Base-by-base conservation (phyloP, 768 basidiomycete genomes). In the Suillus luteus region DNA sequence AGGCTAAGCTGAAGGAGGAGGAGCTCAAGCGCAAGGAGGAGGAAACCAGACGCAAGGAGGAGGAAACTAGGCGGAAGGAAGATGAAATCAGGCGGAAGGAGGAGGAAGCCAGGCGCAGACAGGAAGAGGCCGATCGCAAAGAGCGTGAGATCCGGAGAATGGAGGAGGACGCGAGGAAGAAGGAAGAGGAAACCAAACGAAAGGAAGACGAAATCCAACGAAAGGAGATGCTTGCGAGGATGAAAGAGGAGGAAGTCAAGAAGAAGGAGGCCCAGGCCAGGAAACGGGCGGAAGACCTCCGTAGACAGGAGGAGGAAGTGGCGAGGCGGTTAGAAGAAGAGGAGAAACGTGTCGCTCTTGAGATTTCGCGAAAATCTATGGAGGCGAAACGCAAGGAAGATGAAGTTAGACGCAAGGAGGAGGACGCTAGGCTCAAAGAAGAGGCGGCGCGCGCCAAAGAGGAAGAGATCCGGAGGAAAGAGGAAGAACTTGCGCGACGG, bases 11-110 rank as follows among this genome's bases (percentile, higher is more conserved):
- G 52, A 69, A 63, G 44, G 51, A 52, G 31, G 71, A 72, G 31
- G 69, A 70, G 48, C 24, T n/a, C 8, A 44, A 22, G 2, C 57
- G 44, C 2, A 72, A 76, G 64, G 74, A 74, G 12, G 72, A 68
- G n/a, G 69, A 68, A n/a, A 69, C 66, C 55, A 68, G 55, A 52
- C 73, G 66, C 63, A 61, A 24, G 27, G 37, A 70, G 37, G 77
- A 70, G 61, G 74, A 71, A 33, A 70, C 69, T 24, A 71, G 64
- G 49, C 69, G 68, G 48, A 77, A 75, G 62, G 77, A 78, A 22
- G 63, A 38, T 27, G 73, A 71, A 40, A 37, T 15, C 22, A 61
- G 64, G 49, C 69, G 60, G 37, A 55, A 66, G 31, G 74, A 72
- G 48, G 76, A 72, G 57, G 75, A 70, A 68, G 71, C 57, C 44